Evolutionary conservation across 2,329 filamentous ascomycete genomes (phyloP).

Genomic region (Aspergillus transmontanensis): DNA sequence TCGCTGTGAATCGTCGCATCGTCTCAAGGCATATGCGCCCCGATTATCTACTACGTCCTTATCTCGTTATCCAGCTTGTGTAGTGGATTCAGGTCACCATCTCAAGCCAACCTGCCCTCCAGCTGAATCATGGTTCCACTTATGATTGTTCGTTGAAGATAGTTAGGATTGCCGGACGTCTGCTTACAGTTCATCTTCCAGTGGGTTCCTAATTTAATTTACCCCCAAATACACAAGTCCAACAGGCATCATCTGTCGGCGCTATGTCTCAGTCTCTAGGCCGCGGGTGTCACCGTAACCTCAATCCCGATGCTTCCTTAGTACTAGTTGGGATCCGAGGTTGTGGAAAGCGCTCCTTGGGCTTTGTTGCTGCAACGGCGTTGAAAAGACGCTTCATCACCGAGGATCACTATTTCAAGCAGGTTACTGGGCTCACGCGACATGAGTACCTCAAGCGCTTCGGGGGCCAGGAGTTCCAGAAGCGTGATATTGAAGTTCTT

Average conservation of each 20-base stretch:
- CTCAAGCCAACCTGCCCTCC: background rate
- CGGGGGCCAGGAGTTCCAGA: slow-evolving; percentile 47
- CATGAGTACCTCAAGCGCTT: slow-evolving; percentile 44
- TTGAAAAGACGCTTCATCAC: slow-evolving; percentile 47
- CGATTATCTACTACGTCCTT: background rate
- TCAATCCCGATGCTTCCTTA: slow-evolving; percentile 43
- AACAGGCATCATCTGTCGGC: background rate
- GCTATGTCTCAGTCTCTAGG: slow-evolving; percentile 13
- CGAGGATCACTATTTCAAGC: slow-evolving; percentile 48
- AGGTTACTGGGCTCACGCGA: slow-evolving; percentile 43
- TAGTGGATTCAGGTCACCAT: background rate
- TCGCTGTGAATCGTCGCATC: background rate
- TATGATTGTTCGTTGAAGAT: background rate
- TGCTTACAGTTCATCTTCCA: background rate
- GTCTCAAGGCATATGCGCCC: background rate
- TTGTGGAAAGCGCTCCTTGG: slow-evolving; percentile 47
- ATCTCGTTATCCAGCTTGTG: background rate
- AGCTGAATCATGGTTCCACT: background rate
- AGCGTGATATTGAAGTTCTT: slow-evolving; percentile 45
- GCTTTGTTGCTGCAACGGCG: slow-evolving; percentile 46
- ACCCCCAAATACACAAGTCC: background rate
- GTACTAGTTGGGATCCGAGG: slow-evolving; percentile 47
- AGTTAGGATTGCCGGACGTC: background rate
- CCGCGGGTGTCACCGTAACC: slow-evolving; percentile 27
- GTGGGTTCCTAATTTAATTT: background rate